phyloP scores from a whole-genome alignment of 345 rosid species.

The Lepidium africanum region DNA sequence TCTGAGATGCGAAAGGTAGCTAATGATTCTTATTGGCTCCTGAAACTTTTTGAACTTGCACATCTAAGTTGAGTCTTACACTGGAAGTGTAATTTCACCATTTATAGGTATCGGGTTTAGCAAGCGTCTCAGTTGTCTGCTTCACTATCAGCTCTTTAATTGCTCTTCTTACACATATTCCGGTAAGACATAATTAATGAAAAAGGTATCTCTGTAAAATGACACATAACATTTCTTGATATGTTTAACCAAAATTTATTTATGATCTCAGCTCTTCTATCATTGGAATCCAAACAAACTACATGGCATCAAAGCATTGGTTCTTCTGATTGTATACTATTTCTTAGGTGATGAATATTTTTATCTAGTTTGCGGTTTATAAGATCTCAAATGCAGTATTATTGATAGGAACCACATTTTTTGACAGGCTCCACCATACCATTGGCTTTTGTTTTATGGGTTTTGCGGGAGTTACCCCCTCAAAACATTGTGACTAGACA shows the following conservation, averaged over 20 bases:
- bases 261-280: slow-evolving; percentile 29
- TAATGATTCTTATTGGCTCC: neutral
- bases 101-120: slow-evolving; percentile 32
- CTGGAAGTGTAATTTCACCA: neutral
- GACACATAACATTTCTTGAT: neutral
- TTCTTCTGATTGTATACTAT: slow-evolving; percentile 33
- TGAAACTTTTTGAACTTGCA: neutral
- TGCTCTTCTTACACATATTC: slow-evolving; percentile 30
- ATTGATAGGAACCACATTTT: neutral
- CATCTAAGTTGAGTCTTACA: neutral
- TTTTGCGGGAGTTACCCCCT: slow-evolving; percentile 29
- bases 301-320: slow-evolving; percentile 28
- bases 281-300: slow-evolving; percentile 32
- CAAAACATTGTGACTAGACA: slow-evolving; percentile 18
- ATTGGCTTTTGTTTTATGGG: slow-evolving; percentile 32
- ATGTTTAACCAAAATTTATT: neutral
- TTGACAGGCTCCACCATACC: slow-evolving; percentile 28
- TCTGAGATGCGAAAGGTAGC: slow-evolving; percentile 33
- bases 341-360: slow-evolving; percentile 25
- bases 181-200: slow-evolving; percentile 12
- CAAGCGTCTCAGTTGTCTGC: slow-evolving; percentile 33
- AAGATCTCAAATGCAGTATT: neutral
- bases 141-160: slow-evolving; percentile 27
- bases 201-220: neutral
- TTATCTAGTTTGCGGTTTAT: neutral